Conservation (phyloP, 768 basidiomycete genomes). For the Lactarius vividus region DNA sequence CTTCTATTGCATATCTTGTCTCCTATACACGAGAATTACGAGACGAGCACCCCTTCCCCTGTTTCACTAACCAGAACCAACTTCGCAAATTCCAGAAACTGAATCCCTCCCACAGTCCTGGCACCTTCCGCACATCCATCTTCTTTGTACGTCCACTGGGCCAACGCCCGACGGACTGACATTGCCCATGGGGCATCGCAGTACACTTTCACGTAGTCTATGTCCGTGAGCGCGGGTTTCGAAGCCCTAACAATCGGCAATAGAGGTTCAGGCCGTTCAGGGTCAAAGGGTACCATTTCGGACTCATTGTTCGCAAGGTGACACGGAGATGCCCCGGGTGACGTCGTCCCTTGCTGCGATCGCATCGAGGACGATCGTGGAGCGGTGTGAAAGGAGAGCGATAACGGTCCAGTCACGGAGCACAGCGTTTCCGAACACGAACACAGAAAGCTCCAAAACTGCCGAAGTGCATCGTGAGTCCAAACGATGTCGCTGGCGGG, state of each 20-base stretch:
- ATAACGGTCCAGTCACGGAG: slow-evolving; percentile 14
- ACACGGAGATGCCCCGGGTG: neutral
- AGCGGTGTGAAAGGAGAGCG: slow-evolving; percentile 19
- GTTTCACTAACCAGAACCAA: slow-evolving; percentile 16
- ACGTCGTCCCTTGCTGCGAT: neutral
- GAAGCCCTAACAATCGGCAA: slow-evolving; percentile 2
- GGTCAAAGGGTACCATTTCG: slow-evolving; percentile 8
- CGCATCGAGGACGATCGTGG: neutral
- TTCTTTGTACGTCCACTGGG: slow-evolving; percentile 10
- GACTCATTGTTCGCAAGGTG: slow-evolving; percentile 8
- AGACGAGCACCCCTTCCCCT: slow-evolving; percentile 22
- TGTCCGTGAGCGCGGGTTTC: slow-evolving; percentile 8
- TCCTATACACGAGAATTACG: neutral
- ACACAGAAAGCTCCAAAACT: slow-evolving; percentile 19
- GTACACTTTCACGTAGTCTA: slow-evolving; percentile 22
- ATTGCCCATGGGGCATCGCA: slow-evolving; percentile 21
- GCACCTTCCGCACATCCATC: neutral
- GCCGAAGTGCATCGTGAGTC: slow-evolving; percentile 18
- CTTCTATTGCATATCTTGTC: neutral
- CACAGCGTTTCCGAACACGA: slow-evolving; percentile 7
- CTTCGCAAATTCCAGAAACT: slow-evolving; percentile 15
- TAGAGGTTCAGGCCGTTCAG: neutral
- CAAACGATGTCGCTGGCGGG: slow-evolving; percentile 9
- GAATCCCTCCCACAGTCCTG: neutral
- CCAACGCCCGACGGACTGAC: slow-evolving; percentile 9